phyloP scores from a whole-genome alignment of 1,284 basidiomycete species.

The Ganoderma meredithae region DNA sequence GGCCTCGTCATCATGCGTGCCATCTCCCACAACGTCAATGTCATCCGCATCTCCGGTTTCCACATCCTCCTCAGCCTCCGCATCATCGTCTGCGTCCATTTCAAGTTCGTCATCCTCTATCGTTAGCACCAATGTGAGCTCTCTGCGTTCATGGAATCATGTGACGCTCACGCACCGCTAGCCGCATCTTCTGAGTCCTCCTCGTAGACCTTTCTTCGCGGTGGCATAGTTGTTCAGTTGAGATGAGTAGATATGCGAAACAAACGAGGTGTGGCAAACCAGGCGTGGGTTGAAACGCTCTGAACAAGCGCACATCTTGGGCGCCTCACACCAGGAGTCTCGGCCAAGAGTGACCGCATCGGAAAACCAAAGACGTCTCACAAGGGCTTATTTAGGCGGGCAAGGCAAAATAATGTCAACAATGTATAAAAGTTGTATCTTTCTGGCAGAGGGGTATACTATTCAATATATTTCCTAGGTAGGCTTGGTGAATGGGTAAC shows the following conservation, averaged over 20 bases:
- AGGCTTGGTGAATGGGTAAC: no score
- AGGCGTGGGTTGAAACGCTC: neutral
- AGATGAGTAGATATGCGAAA: neutral
- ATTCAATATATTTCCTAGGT: no score
- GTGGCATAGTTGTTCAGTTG: constrained; percentile 21
- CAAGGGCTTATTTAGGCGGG: no score
- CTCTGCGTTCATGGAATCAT: neutral
- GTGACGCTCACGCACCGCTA: constrained; percentile 32
- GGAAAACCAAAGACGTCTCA: no score
- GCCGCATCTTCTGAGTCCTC: constrained; percentile 35
- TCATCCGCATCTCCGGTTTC: constrained; percentile 34
- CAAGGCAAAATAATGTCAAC: no score
- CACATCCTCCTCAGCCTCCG: constrained; percentile 41
- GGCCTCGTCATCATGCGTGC: constrained; percentile 44
- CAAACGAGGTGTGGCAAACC: neutral
- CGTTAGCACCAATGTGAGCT: neutral
- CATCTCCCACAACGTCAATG: constrained; percentile 38
- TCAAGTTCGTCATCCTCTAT: constrained; percentile 37
- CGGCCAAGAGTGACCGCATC: no score
- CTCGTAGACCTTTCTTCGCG: constrained; percentile 30
- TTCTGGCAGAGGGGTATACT: no score
- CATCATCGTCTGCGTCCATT: constrained; percentile 41
- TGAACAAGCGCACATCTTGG: neutral
- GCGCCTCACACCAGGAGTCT: neutral
- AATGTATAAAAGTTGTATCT: no score